Conservation (phyloP, 805 yeast genomes). For the Komagataella populi region DNA sequence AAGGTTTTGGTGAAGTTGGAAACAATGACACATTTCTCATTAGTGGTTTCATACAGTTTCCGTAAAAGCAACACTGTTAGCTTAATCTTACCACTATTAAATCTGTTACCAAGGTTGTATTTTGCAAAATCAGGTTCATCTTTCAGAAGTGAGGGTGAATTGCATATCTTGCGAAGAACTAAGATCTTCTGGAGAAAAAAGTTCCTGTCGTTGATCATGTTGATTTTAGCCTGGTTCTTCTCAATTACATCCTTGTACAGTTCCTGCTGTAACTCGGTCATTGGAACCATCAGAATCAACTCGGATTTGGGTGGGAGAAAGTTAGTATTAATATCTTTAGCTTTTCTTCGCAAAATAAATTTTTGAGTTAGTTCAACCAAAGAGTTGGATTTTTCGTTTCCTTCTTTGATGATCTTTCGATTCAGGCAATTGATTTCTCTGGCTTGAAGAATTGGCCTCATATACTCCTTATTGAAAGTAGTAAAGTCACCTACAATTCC, state of each 20-base stretch:
- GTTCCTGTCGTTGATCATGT: constrained; percentile 15
- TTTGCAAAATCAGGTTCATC: constrained; percentile 31
- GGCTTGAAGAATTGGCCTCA: constrained; percentile 59
- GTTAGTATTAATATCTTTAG: constrained; percentile 32
- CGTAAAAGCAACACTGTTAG: constrained; percentile 36
- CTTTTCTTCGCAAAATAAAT: constrained; percentile 66
- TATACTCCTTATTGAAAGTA: constrained; percentile 43
- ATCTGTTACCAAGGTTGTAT: constrained; percentile 15
- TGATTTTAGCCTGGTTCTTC: constrained; percentile 20
- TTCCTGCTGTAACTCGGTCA: constrained; percentile 45
- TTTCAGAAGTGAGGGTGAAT: constrained; percentile 54
- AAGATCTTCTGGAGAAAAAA: constrained; percentile 50
- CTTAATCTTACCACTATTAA: constrained; percentile 47
- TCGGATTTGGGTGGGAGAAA: constrained; percentile 70
- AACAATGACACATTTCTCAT: constrained; percentile 74
- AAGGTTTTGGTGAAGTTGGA: constrained; percentile 84
- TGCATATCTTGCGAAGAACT: constrained; percentile 67
- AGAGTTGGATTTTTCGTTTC: constrained; percentile 49
- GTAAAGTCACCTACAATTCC: constrained; percentile 56
- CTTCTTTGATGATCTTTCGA: constrained; percentile 32
- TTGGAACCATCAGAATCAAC: constrained; percentile 62
- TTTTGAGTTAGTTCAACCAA: constrained; percentile 48
- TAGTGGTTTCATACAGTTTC: constrained; percentile 24
- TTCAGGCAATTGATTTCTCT: constrained; percentile 52
- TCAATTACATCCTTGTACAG: constrained; percentile 36